Conservation (phyloP, 75 land plant genomes). For the Cupressus sempervirens region DNA sequence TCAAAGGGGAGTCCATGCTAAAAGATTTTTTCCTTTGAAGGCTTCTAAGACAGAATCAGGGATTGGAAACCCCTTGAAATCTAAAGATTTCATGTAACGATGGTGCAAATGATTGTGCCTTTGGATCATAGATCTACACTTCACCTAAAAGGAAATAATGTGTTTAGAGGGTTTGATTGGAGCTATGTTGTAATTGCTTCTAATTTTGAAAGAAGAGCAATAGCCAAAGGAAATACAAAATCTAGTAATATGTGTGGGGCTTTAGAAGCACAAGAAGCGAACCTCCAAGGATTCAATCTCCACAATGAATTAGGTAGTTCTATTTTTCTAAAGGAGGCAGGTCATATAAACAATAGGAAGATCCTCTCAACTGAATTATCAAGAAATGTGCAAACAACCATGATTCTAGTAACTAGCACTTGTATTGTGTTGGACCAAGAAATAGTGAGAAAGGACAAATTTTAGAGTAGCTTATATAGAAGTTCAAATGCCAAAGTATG, state of each 20-base stretch:
- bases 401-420: neutral
- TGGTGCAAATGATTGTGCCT: neutral
- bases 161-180: conserved; percentile 1
- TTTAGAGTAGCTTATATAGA: too few relatives aligned
- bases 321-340: neutral
- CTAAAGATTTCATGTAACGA: neutral
- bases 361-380: neutral
- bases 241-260: neutral
- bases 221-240: neutral
- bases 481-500: too few relatives aligned
- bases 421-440: too few relatives aligned
- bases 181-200: neutral
- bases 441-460: neutral
- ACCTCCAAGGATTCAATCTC: neutral
- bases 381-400: neutral
- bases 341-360: neutral
- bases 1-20: too few relatives aligned
- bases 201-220: neutral
- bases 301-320: neutral
- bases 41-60: neutral
- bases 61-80: neutral
- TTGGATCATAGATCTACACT: neutral
- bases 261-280: neutral
- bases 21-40: neutral
- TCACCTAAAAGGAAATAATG: neutral